phyloP scores from a whole-genome alignment of 176 grass and related monocot genomes.

The Ensete ventricosum region DNA sequence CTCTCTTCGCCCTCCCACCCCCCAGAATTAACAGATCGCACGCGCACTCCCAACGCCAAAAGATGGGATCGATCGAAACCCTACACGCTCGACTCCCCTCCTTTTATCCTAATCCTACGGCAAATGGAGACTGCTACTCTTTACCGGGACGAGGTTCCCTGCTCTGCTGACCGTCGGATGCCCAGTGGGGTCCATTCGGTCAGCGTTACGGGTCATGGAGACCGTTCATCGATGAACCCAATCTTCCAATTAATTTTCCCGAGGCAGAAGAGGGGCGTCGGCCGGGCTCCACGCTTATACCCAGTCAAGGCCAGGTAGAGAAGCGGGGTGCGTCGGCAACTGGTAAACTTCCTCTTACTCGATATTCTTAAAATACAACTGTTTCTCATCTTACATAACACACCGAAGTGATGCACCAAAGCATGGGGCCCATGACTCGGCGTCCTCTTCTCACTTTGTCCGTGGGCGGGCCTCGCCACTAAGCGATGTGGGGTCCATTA shows the following conservation, averaged over 20 bases:
- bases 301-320: too few species aligned
- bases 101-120: neutral
- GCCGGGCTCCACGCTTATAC: too few species aligned
- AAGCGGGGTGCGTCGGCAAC: fast-evolving
- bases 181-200: neutral
- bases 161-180: neutral
- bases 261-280: neutral
- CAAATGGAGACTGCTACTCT: neutral
- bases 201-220: too few species aligned
- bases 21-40: neutral
- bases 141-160: neutral
- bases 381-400: neutral
- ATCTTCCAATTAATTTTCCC: neutral
- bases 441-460: neutral
- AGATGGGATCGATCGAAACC: neutral
- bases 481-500: neutral
- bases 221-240: neutral
- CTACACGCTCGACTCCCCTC: neutral
- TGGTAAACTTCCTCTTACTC: neutral
- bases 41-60: neutral
- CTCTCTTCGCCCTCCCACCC: neutral
- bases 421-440: neutral
- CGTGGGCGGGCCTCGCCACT: neutral
- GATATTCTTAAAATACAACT: neutral
- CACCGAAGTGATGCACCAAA: neutral